Evolutionary conservation across 2,329 filamentous ascomycete genomes (phyloP), one percentile per base, ranked within the genome.

Genomic region (Simplicillium sp.): DNA sequence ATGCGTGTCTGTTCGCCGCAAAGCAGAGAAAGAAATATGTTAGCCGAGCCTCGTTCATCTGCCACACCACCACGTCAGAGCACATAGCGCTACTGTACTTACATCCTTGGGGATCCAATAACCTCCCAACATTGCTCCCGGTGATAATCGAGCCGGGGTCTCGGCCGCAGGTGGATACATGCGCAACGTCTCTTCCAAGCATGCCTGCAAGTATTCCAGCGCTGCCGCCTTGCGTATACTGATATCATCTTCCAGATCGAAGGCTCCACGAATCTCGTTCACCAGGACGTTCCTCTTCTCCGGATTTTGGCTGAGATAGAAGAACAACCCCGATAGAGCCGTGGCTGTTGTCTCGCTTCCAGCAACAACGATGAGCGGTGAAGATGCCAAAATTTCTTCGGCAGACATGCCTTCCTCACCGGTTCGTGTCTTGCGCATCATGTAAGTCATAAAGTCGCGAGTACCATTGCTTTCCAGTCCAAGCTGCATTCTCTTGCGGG

Each of bases 101-200:
- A 61, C 60, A 20, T 52, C 55, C 31, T 53, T 53, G 1, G 64
- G 61, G 2, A 67, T 49, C 16, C 51, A 59, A 54, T 41, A 36
- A 8, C 55, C 57, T n/a, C 54, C 50, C 36, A 66, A 50, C 4
- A 40, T 50, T 1, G 53, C 56, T 3, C 65, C 64, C 59, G 17
- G 47, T 37, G 46, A 60, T 3, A 46, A 11, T 15, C 53, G 40
- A 40, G 11, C 60, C 48, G 15, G 59, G 44, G 15, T 55, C 45
- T 51, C 64, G 34, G 48, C 42, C 3, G 48, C 48, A 2, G 51
- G 53, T 9, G 65, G 64, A 39, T 64, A 68, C 11, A 66, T 46
- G 11, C 70, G 55, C 20, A 73, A 50, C 3, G 52, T 53, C 50
- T 72, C 68, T 1, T 68, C 55, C 11, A 71, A 45, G 25, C 53